Evolutionary conservation across 2,329 filamentous ascomycete species (phyloP).

Genomic region (Helicocarpus griseus): DNA sequence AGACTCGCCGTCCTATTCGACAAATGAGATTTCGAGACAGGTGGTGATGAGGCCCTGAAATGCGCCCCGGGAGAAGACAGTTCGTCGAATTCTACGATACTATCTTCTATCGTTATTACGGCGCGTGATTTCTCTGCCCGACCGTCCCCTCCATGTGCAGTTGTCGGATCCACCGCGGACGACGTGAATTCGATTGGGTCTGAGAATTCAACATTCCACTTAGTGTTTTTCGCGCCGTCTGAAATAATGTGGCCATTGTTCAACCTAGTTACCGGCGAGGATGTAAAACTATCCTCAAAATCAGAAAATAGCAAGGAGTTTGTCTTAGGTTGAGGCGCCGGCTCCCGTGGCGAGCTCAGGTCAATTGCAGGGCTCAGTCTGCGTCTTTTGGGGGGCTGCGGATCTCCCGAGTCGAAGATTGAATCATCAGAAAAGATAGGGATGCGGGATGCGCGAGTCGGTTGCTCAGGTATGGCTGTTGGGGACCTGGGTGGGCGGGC

Average conservation of each 20-base stretch:
- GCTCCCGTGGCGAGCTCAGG: conserved; percentile 8
- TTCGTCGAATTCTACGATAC: conserved; percentile 13
- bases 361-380: conserved; percentile 19
- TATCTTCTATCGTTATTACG: conserved; percentile 29
- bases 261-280: background rate
- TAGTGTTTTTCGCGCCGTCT: conserved; percentile 8
- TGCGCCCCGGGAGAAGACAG: conserved; percentile 16
- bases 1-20: conserved; percentile 34
- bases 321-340: conserved; percentile 2
- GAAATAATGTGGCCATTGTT: background rate
- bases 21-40: conserved; percentile 17
- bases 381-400: conserved; percentile 18
- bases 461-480: background rate
- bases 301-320: conserved; percentile 1
- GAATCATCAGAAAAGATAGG: conserved; percentile 7
- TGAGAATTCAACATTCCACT: conserved; percentile 19
- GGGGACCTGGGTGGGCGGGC: background rate
- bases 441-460: background rate
- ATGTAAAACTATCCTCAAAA: background rate
- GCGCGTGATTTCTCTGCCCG: conserved; percentile 13
- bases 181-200: conserved; percentile 38
- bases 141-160: conserved; percentile 1
- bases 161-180: conserved; percentile 23
- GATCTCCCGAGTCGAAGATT: conserved; percentile 6
- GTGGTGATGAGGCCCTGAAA: conserved; percentile 14